Conservation (phyloP, 148 eudicot species). For the Cornus kousa region DNA sequence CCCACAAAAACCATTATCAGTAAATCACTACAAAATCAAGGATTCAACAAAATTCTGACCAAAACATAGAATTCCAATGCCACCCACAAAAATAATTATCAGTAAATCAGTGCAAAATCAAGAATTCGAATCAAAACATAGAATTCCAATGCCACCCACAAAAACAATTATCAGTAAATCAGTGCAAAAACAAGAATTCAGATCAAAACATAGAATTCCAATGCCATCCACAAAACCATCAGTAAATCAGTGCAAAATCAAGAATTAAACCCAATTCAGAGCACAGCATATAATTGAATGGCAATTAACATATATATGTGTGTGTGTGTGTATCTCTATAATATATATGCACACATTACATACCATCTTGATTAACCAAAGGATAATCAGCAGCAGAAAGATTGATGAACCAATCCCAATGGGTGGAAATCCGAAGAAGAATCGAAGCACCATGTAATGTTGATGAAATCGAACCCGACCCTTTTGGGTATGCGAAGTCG, state of each 20-base stretch:
- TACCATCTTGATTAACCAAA: slow-evolving; percentile 91
- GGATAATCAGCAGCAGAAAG: slow-evolving; percentile 76
- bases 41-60: not conserved
- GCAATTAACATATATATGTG: too few species aligned
- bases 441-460: slow-evolving; percentile 69
- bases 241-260: slow-evolving; percentile 6
- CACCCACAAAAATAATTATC: slow-evolving; percentile 22
- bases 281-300: not conserved
- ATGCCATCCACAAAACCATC: slow-evolving; percentile 22
- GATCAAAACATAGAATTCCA: not conserved
- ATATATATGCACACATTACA: slow-evolving; percentile 3
- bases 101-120: slow-evolving; percentile 6
- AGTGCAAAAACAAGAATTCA: slow-evolving; percentile 1
- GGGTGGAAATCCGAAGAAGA: slow-evolving; percentile 39
- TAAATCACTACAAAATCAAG: slow-evolving; percentile 3
- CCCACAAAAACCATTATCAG: slow-evolving; percentile 22
- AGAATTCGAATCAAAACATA: not conserved
- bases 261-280: not conserved
- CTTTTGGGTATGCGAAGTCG: slow-evolving; percentile 49
- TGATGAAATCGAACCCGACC: slow-evolving; percentile 55
- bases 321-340: too few species aligned
- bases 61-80: not conserved
- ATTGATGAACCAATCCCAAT: slow-evolving; percentile 90
- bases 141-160: slow-evolving; percentile 7
- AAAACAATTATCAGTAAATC: slow-evolving; percentile 20